Conservation (phyloP, 2,329 filamentous ascomycete genomes). For the Exserohilum turcica region DNA sequence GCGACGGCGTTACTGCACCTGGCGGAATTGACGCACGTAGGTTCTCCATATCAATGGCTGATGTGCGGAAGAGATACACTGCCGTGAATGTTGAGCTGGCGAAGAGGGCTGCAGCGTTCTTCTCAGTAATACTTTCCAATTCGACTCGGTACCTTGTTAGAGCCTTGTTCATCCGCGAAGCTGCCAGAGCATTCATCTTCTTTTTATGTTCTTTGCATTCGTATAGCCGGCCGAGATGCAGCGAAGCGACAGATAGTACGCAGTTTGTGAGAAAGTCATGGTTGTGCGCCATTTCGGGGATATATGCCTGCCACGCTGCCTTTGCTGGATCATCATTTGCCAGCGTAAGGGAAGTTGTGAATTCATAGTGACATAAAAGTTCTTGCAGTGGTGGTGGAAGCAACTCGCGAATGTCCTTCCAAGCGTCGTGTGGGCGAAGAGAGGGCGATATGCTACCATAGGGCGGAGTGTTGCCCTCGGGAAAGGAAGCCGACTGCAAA, state of each 20-base stretch:
- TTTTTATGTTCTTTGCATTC: conserved; percentile 24
- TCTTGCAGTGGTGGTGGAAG: conserved; percentile 32
- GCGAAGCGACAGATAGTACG: conserved; percentile 53
- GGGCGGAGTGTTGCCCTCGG: conserved; percentile 25
- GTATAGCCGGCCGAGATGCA: conserved; percentile 52
- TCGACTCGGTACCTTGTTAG: conserved; percentile 34
- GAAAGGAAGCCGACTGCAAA: not conserved
- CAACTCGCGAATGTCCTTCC: conserved; percentile 33
- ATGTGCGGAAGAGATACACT: conserved; percentile 43
- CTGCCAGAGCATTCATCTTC: conserved; percentile 36
- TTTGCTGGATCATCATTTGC: conserved; percentile 39
- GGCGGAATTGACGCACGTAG: conserved; percentile 31
- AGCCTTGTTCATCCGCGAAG: conserved; percentile 44
- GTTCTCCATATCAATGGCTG: conserved; percentile 38
- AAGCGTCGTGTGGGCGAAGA: conserved; percentile 34
- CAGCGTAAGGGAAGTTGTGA: conserved; percentile 39
- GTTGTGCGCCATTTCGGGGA: conserved; percentile 49
- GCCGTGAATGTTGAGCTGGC: conserved; percentile 41
- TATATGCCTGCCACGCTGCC: conserved; percentile 37
- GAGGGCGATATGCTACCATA: conserved; percentile 28
- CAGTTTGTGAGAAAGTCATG: conserved; percentile 54
- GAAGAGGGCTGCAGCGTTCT: conserved; percentile 52
- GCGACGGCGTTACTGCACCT: conserved; percentile 21
- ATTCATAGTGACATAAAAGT: conserved; percentile 43
- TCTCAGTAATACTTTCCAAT: conserved; percentile 45